Evolutionary conservation across 2,329 filamentous ascomycete genomes (phyloP), one percentile per base, ranked within the genome.

Genomic region (Sordariomycetes sp.): DNA sequence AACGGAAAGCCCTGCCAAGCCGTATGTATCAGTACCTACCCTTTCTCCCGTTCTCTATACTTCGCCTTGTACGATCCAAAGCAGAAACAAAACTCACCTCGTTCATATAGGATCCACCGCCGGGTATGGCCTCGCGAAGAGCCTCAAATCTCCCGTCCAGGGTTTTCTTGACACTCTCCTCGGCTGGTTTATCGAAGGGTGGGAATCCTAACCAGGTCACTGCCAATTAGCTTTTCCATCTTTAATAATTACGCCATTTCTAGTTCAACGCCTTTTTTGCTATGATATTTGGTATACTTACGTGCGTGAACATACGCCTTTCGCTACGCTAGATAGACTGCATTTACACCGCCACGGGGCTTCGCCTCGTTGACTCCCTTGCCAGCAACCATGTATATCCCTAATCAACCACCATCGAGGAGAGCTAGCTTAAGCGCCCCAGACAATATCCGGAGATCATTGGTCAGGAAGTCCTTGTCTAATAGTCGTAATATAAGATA

Each of bases 1-100:
- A 64, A 68, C 0, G 66, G 66, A 2, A 68, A 64, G 1, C 69
- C 71, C 72, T 74, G 12, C 3, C 2, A 8, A 32, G 28, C 28
- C 28, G 28, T 32, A 32, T 3, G 28, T 8, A 32, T 32, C 28
- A 3, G 4, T 8, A 32, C 28, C 8, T 32, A 32, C 28, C 8
- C 28, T 32, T n/a, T n/a, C n/a, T n/a, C n/a, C n/a, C n/a, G n/a
- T n/a, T n/a, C n/a, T n/a, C n/a, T n/a, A n/a, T n/a, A n/a, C n/a
- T n/a, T n/a, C n/a, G n/a, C n/a, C n/a, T n/a, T n/a, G n/a, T n/a
- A n/a, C n/a, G n/a, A n/a, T n/a, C n/a, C n/a, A n/a, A n/a, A n/a
- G n/a, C n/a, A n/a, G n/a, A 56, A 17, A 56, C 2, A 39, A 17
- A 35, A 22, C 45, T 20, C 10, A 54, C 32, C 53, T 54, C 53